Base-by-base conservation (phyloP, 108 stramenopile species). In the Aurantiochytrium sp. region DNA sequence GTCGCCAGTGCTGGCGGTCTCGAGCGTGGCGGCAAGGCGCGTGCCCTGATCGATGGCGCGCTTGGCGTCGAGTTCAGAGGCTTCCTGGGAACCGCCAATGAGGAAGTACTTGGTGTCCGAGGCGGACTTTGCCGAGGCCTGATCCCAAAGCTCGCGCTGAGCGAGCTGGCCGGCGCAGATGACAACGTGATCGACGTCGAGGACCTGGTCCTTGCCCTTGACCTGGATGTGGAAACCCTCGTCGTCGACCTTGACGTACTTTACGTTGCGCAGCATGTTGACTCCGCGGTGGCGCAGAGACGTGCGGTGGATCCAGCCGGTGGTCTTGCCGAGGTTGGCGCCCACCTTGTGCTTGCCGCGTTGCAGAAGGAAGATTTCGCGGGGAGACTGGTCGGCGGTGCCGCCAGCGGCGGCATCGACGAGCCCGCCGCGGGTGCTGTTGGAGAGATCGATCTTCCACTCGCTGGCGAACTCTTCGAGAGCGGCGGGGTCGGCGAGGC, bases 11-110 rank as follows among this genome's bases (percentile, higher is more conserved):
- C 87, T 52, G 3, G 92, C 91, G 17, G 81, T 86, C 55, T 92
- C 92, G 2, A 92, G 81, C 36, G 22, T 48, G 6, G 92, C 92
- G 1, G 98, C 98, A 32, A 98, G 92, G 69, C 98, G 91, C 21
- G 95, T 97, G 42, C 97, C 98, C 96, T 98, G 98, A 89, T 99
- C 98, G 89, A 99, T 98, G 30, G 98, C 98, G 45, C 97, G 91
- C 89, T 99, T 99, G 24, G 98, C 98, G 90, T 99, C 98, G 34
- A 98, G 90, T 88, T 99, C 98, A 6, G 95, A 95, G 17, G 98
- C 98, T 88, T 94, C 86, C 85, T 94, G 96, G 12, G 97, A 95
- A 55, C 97, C 97, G 30, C 98, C 98, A 89, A 99, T 97, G 24
- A 81, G 73, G 2, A 81, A 81, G 39, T 81, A 81, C 45, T 81